A percentile compares a stretch with the other conserved stretches of the same genome.
Conservation (phyloP, 352 stramenopile genomes). For the Phytophthora podocarpi region DNA sequence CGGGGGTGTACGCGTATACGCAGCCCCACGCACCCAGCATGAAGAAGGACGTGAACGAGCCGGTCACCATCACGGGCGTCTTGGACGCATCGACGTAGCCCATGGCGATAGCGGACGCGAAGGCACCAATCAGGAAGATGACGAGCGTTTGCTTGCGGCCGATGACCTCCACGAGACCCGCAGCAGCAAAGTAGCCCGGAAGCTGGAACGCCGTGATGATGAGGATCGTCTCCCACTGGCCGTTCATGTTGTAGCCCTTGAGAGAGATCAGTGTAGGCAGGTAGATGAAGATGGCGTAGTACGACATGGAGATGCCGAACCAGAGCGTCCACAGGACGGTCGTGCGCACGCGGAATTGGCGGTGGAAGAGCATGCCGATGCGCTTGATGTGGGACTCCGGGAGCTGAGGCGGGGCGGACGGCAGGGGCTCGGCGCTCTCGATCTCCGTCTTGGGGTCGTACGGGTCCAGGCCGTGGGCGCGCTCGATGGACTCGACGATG, state of each 20-base stretch:
- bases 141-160: slow-evolving; percentile 62
- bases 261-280: slow-evolving; percentile 53
- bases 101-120: slow-evolving; percentile 58
- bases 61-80: slow-evolving; percentile 49
- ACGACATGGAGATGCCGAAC: slow-evolving; percentile 73
- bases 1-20: slow-evolving; percentile 74
- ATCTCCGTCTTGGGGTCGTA: slow-evolving; percentile 50
- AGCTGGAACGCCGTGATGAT: slow-evolving; percentile 72
- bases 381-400: slow-evolving; percentile 56
- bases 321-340: slow-evolving; percentile 71
- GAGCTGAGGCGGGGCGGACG: slow-evolving; percentile 21
- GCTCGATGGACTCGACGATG: slow-evolving; percentile 67
- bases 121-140: slow-evolving; percentile 52
- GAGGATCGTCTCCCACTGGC: slow-evolving; percentile 52
- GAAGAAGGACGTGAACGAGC: slow-evolving; percentile 69
- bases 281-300: slow-evolving; percentile 77
- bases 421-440: slow-evolving; percentile 22
- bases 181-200: slow-evolving; percentile 61
- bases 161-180: slow-evolving; percentile 56
- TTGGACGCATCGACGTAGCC: slow-evolving; percentile 59
- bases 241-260: slow-evolving; percentile 71
- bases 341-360: slow-evolving; percentile 57
- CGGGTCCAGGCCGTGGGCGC: slow-evolving; percentile 43
- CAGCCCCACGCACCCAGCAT: slow-evolving; percentile 70
- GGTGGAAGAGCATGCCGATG: slow-evolving; percentile 58